These are phyloP conservation scores for Lathyrus sativus DNA, from an alignment of 306 rosid species.

Conservation along the genomic window DNA sequence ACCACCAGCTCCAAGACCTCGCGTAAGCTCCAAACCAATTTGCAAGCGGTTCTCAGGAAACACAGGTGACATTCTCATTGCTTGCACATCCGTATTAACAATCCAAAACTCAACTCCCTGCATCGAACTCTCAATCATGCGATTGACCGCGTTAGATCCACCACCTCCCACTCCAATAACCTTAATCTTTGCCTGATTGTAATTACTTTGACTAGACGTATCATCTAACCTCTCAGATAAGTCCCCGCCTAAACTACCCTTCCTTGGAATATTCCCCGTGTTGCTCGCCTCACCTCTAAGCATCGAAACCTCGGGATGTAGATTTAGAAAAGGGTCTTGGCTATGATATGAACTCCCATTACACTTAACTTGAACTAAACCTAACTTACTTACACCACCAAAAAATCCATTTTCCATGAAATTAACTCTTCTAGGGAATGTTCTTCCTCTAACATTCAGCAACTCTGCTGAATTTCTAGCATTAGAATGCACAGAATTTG, in stretches of 20 bases:
- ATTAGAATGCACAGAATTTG: slow-evolving; percentile 56
- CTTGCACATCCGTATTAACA: slow-evolving; percentile 90
- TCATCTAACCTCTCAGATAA: slow-evolving; percentile 60
- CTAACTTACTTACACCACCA: slow-evolving; percentile 44
- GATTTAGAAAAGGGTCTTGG: slow-evolving; percentile 80
- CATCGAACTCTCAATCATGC: slow-evolving; percentile 96
- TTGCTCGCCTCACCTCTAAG: slow-evolving; percentile 79
- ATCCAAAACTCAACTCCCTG: slow-evolving; percentile 96
- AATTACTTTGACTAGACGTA: slow-evolving; percentile 44
- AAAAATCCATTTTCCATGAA: slow-evolving; percentile 36
- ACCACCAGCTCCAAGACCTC: slow-evolving; percentile 99
- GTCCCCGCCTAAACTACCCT: slow-evolving; percentile 55
- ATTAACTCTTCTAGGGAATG: slow-evolving; percentile 43
- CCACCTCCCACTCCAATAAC: slow-evolving; percentile 98
- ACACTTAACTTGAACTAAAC: slow-evolving; percentile 55
- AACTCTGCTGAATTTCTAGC: slow-evolving; percentile 58
- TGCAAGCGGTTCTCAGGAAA: slow-evolving; percentile 78
- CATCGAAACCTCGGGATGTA: slow-evolving; percentile 90
- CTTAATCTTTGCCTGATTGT: slow-evolving; percentile 79
- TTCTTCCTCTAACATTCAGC: slow-evolving; percentile 55
- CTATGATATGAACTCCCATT: slow-evolving; percentile 42
- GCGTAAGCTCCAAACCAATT: slow-evolving; percentile 90
- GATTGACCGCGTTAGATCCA: slow-evolving; percentile 94
- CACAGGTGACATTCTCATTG: slow-evolving; percentile 95
- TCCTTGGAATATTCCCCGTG: slow-evolving; percentile 52